Percentiles rank a stretch among this genome's conserved stretches.
phyloP scores from a whole-genome alignment of 169 alveolate species.

The Condylostoma magnum region DNA sequence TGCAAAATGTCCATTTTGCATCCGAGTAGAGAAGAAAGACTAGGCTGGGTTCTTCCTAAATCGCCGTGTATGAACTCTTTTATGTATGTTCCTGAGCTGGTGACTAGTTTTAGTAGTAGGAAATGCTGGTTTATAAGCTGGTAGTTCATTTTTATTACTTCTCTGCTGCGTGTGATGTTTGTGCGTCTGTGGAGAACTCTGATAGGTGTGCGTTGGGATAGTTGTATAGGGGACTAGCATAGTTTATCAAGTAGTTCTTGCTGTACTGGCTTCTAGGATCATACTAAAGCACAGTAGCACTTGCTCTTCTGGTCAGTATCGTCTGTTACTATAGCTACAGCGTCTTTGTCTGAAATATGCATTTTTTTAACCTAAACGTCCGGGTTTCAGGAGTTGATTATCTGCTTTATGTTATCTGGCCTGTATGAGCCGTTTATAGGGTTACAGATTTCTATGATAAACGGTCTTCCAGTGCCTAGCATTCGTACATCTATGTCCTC shows the following conservation, averaged over 20 bases:
- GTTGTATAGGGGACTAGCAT: constrained; percentile 37
- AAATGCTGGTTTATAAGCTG: constrained; percentile 75
- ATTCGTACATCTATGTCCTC: constrained; percentile 90
- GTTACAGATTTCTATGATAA: constrained; percentile 74
- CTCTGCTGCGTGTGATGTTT: constrained; percentile 66
- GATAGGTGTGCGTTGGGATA: constrained; percentile 85
- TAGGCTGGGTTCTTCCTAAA: constrained; percentile 86
- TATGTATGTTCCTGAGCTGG: constrained; percentile 89
- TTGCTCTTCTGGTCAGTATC: constrained; percentile 70
- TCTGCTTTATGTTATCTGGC: background rate
- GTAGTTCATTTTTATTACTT: constrained; percentile 61
- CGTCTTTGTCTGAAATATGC: constrained; percentile 42
- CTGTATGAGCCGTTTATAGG: constrained; percentile 43
- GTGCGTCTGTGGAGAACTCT: constrained; percentile 89
- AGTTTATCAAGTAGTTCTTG: constrained; percentile 44
- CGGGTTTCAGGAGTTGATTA: constrained; percentile 19
- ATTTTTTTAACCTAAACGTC: constrained; percentile 47
- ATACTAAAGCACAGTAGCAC: constrained; percentile 68
- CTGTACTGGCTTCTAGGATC: constrained; percentile 45
- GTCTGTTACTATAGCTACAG: constrained; percentile 60
- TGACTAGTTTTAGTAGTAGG: constrained; percentile 71
- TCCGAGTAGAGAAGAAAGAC: constrained; percentile 66
- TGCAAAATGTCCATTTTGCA: constrained; percentile 68
- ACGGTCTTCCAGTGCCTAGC: constrained; percentile 90
- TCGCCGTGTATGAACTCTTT: constrained; percentile 92